Evolutionary conservation across 164 flowering plant species (phyloP), one percentile per base, ranked within the genome.

Genomic region (Santalum album): DNA sequence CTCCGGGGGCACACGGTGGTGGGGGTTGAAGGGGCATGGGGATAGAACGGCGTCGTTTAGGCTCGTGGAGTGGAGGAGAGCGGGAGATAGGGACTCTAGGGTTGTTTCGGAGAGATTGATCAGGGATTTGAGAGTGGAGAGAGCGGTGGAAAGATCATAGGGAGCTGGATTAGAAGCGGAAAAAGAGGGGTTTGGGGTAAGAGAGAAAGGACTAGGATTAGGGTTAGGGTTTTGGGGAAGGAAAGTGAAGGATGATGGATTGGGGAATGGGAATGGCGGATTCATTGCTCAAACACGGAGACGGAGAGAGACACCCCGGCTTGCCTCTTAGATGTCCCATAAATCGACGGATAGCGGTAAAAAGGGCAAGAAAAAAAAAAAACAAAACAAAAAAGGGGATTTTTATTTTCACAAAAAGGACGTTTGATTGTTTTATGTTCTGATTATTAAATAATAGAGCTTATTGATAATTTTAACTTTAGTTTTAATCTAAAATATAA

Each of bases 1-100:
- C 14, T 74, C 65, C 0, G 89, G 79, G 0, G 82, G 89, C 58
- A 91, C 58, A 21, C 61, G 81, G 65, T 89, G 96, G 67, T 68
- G 58, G 12, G 78, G 75, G 56, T 92, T 66, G 53, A 57, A 78
- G 21, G 86, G 94, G 77, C 96, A 91, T 11, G 65, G 58, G 52
- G 63, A 50, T 56, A 75, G 65, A 22, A 40, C 50, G 39, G 49
- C 49, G 23, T 56, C 36, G 51, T 23, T 18, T 7, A 39, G 23
- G 20, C 54, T 29, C 25, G 60, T 36, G 49, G 54, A 23, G 40
- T 55, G 49, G 46, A 57, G 39, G 55, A 58, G 59, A 34, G 62
- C 62, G 25, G 69, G 29, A 53, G 74, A 72, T 53, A 72, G 62
- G 17, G 74, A 63, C 12, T 38, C 40, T 26, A 79, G 29, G 46